Base-by-base conservation (phyloP, 768 basidiomycete species). In the Pholiota conissans region DNA sequence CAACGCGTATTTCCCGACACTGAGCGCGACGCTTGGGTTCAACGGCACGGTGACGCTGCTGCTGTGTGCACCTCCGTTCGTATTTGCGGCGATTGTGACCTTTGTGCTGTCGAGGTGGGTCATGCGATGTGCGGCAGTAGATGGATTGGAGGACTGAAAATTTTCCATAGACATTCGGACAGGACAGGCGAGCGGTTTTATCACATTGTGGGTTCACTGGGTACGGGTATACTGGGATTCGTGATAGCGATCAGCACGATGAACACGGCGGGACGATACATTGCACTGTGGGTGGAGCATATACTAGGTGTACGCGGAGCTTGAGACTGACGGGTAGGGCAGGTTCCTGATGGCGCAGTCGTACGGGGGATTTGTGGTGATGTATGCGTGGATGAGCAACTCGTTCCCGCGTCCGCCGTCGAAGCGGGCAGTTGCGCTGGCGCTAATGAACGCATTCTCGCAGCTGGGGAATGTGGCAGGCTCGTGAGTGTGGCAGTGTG, bases 401-500 rank as follows among this genome's bases (percentile, higher is more conserved):
- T 76, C 74, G 16, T 73, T 96, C 73, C 84, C 91, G 26, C 83
- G 83, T 18, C 89, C 93, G 24, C 80, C 91, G 5, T 85, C 90
- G 37, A 93, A 93, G 71, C 85, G 92, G 9, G 90, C 92, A 11
- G 87, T 93, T 18, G 86, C 90, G 6, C 77, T 95, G 58, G 92
- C 90, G 10, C 74, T 89, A 64, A 82, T 92, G 67, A 91, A 93
- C 70, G 84, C 87, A 26, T 89, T 90, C 71, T 85, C 87, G 28
- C 87, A 91, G 66, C 77, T 94, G 26, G 94, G 93, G 5, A 95
- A 95, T 71, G 78, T 95, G 55, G 79, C 87, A 16, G 92, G 93
- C 61, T 87, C 90, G 76, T 92, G 74, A 74, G 84, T 84, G 26
- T 24, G 28, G 42, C 29, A 11, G 26, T 45, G 32, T 52, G 46